A percentile compares a stretch with the other conserved stretches of the same genome.
phyloP scores from a whole-genome alignment of 2,329 filamentous ascomycete genomes.

The Sclerotinia sclerotiorum region DNA sequence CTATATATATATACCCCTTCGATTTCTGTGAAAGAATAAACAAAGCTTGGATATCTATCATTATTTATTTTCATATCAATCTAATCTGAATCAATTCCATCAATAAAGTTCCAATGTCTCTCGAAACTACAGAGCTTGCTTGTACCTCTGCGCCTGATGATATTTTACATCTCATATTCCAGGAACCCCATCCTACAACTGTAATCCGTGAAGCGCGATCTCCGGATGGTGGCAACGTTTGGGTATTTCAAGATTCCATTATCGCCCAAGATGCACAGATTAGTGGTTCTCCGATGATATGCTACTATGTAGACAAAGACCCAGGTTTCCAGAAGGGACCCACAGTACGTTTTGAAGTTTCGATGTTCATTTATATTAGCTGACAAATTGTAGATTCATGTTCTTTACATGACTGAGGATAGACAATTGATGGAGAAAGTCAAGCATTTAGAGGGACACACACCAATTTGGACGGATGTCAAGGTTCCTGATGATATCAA shows the following conservation, averaged over 20 bases:
- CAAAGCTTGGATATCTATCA: neutral
- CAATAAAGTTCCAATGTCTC: constrained; percentile 5
- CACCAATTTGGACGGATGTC: constrained; percentile 12
- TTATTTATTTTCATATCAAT: neutral
- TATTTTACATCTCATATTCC: constrained; percentile 12
- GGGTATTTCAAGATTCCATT: constrained; percentile 13
- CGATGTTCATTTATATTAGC: neutral
- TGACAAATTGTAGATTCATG: constrained; percentile 14
- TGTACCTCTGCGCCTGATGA: constrained; percentile 9
- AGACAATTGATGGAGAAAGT: constrained; percentile 11
- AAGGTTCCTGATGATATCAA: constrained; percentile 7
- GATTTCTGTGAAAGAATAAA: neutral
- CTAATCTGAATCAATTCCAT: neutral
- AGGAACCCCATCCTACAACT: neutral
- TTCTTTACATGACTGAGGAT: constrained; percentile 10
- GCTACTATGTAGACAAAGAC: constrained; percentile 21
- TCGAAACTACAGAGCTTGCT: constrained; percentile 11
- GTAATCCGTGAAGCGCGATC: constrained; percentile 16
- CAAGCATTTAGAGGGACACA: constrained; percentile 4
- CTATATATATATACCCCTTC: constrained; percentile 17
- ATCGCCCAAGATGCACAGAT: constrained; percentile 12
- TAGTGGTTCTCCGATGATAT: constrained; percentile 11
- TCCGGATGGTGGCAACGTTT: constrained; percentile 7
- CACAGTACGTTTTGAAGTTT: neutral
- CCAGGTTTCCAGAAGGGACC: constrained; percentile 2